Evolutionary conservation across 768 basidiomycete species (phyloP).

Genomic region (Kwoniella bestiolae): DNA sequence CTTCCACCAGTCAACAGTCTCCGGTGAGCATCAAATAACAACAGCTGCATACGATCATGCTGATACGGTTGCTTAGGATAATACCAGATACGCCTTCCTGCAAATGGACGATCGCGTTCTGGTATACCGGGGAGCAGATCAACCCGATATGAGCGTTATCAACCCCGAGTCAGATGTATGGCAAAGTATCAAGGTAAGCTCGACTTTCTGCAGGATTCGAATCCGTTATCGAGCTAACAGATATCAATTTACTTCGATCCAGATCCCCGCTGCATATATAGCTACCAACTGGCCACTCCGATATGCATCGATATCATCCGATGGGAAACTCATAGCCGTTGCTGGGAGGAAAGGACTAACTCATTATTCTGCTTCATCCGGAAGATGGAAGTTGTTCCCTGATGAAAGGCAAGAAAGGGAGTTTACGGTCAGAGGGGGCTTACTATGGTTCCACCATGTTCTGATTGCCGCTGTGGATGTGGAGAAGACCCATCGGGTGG

Average conservation of each 20-base stretch:
- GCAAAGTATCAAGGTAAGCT: slow-evolving; percentile 85
- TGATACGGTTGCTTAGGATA: slow-evolving; percentile 67
- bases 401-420: slow-evolving; percentile 81
- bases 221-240: background rate
- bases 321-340: slow-evolving; percentile 88
- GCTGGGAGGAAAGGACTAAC: slow-evolving; percentile 88
- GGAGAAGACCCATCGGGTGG: slow-evolving; percentile 73
- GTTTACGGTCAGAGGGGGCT: slow-evolving; percentile 83
- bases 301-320: slow-evolving; percentile 85
- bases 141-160: slow-evolving; percentile 97
- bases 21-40: slow-evolving; percentile 78
- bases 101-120: slow-evolving; percentile 93
- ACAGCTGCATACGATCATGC: no score
- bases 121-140: slow-evolving; percentile 93
- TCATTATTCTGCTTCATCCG: slow-evolving; percentile 92
- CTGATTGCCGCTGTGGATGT: slow-evolving; percentile 87
- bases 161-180: slow-evolving; percentile 98
- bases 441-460: slow-evolving; percentile 96
- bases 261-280: slow-evolving; percentile 90
- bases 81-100: slow-evolving; percentile 91
- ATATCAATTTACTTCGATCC: slow-evolving; percentile 11
- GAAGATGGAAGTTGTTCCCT: slow-evolving; percentile 90
- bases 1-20: slow-evolving; percentile 85
- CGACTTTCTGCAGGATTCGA: background rate
- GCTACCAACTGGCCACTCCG: slow-evolving; percentile 91